A percentile compares a stretch with the other conserved stretches of the same genome.
Evolutionary conservation across 148 eudicot genomes (phyloP).

Genomic region (Spergularia marina): DNA sequence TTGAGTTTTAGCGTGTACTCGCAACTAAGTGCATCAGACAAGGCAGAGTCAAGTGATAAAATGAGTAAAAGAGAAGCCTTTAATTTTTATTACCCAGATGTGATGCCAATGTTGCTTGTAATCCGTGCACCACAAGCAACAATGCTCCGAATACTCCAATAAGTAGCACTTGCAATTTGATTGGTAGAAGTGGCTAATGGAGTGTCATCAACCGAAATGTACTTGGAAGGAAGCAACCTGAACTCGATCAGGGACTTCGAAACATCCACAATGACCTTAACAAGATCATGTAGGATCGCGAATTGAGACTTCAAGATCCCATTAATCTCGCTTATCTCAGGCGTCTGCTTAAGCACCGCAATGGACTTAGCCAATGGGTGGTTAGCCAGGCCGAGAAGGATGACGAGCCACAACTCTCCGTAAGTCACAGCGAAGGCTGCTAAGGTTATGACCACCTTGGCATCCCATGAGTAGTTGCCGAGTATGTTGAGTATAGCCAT

Average conservation of each 20-base stretch:
- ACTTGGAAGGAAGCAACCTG: constrained; percentile 14
- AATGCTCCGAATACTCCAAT: constrained; percentile 23
- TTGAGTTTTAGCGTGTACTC: too few relatives aligned
- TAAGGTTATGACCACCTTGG: constrained; percentile 17
- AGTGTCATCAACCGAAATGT: constrained; percentile 17
- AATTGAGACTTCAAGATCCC: constrained; percentile 8
- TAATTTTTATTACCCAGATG: constrained; percentile 2
- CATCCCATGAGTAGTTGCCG: constrained; percentile 26
- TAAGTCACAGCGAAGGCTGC: constrained; percentile 22
- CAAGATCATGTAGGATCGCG: neutral
- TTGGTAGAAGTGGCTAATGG: constrained; percentile 16
- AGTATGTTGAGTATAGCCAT: neutral
- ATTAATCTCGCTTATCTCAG: constrained; percentile 9
- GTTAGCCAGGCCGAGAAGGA: neutral
- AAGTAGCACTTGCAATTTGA: constrained; percentile 11
- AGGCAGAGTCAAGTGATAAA: too few relatives aligned
- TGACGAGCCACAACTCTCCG: constrained; percentile 22
- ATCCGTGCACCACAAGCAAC: constrained; percentile 24
- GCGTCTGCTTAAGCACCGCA: constrained; percentile 19
- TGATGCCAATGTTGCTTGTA: constrained; percentile 16
- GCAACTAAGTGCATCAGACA: too few relatives aligned
- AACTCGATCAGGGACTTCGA: constrained; percentile 19
- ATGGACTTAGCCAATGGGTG: constrained; percentile 19
- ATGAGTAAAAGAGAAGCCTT: neutral
- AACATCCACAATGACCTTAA: constrained; percentile 13